A percentile compares a stretch with the other conserved stretches of the same genome.
Evolutionary conservation across 1,284 basidiomycete genomes (phyloP).

Genomic region (Papiliotrema fonsecae): DNA sequence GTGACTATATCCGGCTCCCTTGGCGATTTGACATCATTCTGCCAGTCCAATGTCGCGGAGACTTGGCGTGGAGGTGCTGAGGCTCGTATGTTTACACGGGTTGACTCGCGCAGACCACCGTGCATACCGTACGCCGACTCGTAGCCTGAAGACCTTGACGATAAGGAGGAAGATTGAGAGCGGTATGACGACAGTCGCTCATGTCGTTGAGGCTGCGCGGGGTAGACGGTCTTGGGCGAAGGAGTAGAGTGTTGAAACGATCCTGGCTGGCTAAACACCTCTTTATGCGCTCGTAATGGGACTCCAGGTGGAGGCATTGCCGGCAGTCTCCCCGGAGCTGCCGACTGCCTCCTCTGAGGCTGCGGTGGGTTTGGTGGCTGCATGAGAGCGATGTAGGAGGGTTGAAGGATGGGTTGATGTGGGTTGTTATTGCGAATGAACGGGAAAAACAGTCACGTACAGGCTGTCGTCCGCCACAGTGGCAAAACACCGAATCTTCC

Average conservation of each 20-base stretch:
- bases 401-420: slow-evolving; percentile 1
- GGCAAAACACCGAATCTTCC: too few species aligned
- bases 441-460: neutral
- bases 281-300: slow-evolving; percentile 3
- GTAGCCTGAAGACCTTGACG: neutral
- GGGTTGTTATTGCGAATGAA: neutral
- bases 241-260: too few species aligned
- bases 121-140: neutral
- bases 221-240: neutral
- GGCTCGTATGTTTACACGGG: slow-evolving; percentile 12
- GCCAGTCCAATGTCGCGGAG: neutral
- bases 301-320: slow-evolving; percentile 11
- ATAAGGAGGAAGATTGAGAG: neutral
- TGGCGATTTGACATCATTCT: slow-evolving; percentile 7
- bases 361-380: slow-evolving; percentile 1
- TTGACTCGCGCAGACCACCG: slow-evolving; percentile 14
- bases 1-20: slow-evolving; percentile 18
- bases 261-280: too few species aligned
- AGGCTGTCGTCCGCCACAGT: neutral
- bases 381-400: too few species aligned
- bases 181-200: neutral
- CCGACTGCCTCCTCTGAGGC: slow-evolving; percentile 7
- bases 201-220: neutral
- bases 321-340: slow-evolving; percentile 5
- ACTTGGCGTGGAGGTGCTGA: neutral